Evolutionary conservation across 1,284 basidiomycete genomes (phyloP), one percentile per base, ranked within the genome.

Genomic region (Apiotrichum brassicae): DNA sequence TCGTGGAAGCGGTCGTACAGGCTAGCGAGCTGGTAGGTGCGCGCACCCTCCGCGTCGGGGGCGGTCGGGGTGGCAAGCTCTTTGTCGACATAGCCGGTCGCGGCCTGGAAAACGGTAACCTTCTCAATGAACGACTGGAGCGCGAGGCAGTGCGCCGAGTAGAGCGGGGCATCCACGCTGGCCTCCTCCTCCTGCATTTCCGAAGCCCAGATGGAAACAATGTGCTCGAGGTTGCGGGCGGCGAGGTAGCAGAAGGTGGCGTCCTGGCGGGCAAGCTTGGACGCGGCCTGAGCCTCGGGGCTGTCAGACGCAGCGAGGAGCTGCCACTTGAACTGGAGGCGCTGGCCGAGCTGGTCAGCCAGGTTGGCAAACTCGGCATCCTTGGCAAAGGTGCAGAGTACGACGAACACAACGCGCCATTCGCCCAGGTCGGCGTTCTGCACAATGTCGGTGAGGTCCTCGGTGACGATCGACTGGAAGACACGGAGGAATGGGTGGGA

Each of bases 341-440:
- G 79, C 58, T 86, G 82, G 18, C 95, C 94, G 38, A 98, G 82
- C 68, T 94, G 89, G 70, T 97, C 94, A 2, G 87, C 84, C 7
- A 98, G 78, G 38, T 81, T 79, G 20, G 84, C 76, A 66, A 97
- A 98, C 62, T 97, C 91, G 33, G 89, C 84, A 46, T 81, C 76
- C 56, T 77, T 81, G 1, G 94, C 92, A 72, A 93, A 98, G 0
- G 94, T 97, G 77, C 93, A 97, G 14, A 97, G 73, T 3, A 98
- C 90, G 40, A 97, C 93, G 63, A 98, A 97, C 51, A 94, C 88
- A 72, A 97, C 94, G 58, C 87, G 84, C 95, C 94, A 98, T 69
- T 98, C 93, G 48, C 82, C 77, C 35, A 97, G 72, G 63, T 98
- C 92, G 16, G 92, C 94, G 64, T 97, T 95, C 70, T 95, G 91